Evolutionary conservation across 2,329 filamentous ascomycete species (phyloP), one percentile per base, ranked within the genome.

Genomic region (Curvularia eragrostidis): DNA sequence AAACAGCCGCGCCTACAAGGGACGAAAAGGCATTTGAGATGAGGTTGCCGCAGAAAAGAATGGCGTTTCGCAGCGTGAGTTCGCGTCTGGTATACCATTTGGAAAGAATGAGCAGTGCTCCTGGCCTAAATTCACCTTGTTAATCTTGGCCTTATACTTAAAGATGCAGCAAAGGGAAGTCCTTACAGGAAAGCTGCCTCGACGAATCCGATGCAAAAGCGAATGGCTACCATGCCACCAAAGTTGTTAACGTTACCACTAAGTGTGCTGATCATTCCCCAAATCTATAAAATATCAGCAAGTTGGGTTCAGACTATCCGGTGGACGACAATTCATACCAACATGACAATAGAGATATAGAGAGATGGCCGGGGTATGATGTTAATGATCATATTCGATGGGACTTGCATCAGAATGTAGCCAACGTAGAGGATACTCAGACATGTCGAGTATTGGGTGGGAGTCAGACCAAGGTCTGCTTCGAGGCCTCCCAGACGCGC

Each of bases 51-150:
- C 75, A 79, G 69, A 80, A 77, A 18, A 80, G 67, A 44, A 78
- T 72, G 7, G 78, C 74, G 48, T 77, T 77, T 9, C 77, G 71
- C 1, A 72, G 69, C 6, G 75, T 76, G 36, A 79, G 67, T 55
- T 79, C 77, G 48, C 83, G 81, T 47, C 86, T 81, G 1, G 87
- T 89, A 73, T 90, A 90, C 83, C 87, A 90, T 64, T 88, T 86
- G 0, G 85, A 87, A 19, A 89, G 79, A 44, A 89, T 85, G 42
- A 88, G 79, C 10, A 89, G 79, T 0, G 85, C 85, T 41, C 87
- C 87, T 0, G 87, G 87, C 24, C 38, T 18, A 10, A 12, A 26
- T 32, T 15, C 12, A 21, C 2, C 4, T 28, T 19, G 47, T 49
- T 28, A 49, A n/a, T 24, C 7, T 38, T n/a, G 1, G 12, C n/a